These are phyloP conservation scores for Chimonanthus praecox DNA, from an alignment of 164 flowering plant species.

Conservation along the genomic window DNA sequence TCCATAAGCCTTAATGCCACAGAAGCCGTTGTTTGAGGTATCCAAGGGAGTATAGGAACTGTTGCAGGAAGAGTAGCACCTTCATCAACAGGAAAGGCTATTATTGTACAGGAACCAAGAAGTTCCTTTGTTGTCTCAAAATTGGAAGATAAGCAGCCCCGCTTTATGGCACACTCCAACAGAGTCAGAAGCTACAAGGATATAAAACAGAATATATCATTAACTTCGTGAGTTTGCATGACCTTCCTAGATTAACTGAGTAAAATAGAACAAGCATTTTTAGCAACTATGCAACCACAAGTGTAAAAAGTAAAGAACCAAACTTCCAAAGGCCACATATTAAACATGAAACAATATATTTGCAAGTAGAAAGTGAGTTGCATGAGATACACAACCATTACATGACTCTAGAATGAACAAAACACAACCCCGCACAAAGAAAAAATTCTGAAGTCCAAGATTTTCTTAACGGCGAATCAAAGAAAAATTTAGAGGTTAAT, in stretches of 20 bases:
- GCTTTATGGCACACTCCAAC: conserved; percentile 53
- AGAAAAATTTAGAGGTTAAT: neutral
- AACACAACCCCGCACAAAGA: neutral
- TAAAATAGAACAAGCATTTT: neutral
- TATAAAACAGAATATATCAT: neutral
- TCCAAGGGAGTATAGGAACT: conserved; percentile 67
- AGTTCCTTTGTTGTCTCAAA: conserved; percentile 67
- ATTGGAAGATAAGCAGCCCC: conserved; percentile 48
- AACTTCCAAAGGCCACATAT: neutral
- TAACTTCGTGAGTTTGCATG: neutral
- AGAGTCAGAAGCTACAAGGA: conserved; percentile 46
- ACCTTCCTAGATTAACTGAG: neutral
- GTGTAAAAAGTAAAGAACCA: neutral
- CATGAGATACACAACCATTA: neutral
- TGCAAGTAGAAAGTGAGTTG: neutral
- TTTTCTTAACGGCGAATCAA: neutral
- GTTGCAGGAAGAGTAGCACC: conserved; percentile 18
- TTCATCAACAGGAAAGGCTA: conserved; percentile 16
- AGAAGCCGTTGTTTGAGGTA: conserved; percentile 78
- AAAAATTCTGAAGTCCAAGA: neutral
- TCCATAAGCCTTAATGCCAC: conserved; percentile 79
- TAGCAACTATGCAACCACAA: neutral
- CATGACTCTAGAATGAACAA: neutral
- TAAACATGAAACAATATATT: no score
- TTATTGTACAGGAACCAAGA: conserved; percentile 24